Percentiles rank a stretch among this genome's conserved stretches.
Conservation (phyloP, 345 rosid genomes). For the Gynandropsis gynandra region DNA sequence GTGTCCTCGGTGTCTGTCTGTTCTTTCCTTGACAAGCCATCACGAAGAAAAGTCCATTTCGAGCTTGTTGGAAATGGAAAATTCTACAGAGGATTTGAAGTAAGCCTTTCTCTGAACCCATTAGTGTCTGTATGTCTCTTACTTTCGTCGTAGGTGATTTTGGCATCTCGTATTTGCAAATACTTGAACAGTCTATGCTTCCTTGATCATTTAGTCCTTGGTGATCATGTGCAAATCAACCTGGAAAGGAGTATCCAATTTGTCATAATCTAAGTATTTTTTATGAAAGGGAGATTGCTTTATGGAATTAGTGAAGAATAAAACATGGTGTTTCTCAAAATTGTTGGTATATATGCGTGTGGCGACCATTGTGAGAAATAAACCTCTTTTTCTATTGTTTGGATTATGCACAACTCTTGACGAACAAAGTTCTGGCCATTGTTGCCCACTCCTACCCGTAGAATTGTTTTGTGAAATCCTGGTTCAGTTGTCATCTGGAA, state of each 20-base stretch:
- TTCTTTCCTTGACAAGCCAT: slow-evolving; percentile 66
- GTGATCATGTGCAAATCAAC: too few relatives aligned
- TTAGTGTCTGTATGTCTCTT: background rate
- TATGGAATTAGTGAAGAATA: too few relatives aligned
- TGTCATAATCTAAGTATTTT: background rate
- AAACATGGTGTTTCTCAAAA: too few relatives aligned
- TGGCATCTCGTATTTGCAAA: background rate
- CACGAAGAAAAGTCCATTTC: slow-evolving; percentile 56
- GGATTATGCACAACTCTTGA: too few relatives aligned
- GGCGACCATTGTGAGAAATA: too few relatives aligned
- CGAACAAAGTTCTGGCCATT: too few relatives aligned
- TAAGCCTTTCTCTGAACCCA: slow-evolving; percentile 16
- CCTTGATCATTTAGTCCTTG: background rate
- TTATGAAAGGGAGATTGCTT: too few relatives aligned
- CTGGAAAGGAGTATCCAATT: background rate
- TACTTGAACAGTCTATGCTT: background rate
- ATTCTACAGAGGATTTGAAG: slow-evolving; percentile 79
- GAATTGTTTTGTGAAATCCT: too few relatives aligned
- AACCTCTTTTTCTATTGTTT: too few relatives aligned
- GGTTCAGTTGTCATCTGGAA: too few relatives aligned
- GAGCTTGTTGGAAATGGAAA: slow-evolving; percentile 71
- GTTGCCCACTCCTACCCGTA: too few relatives aligned
- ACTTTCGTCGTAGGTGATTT: background rate
- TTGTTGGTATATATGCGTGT: too few relatives aligned
- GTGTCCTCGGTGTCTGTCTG: slow-evolving; percentile 83